A percentile compares a stretch with the other conserved stretches of the same genome.
Conservation (phyloP, 1,284 basidiomycete genomes). For the Puccinia novopanici region DNA sequence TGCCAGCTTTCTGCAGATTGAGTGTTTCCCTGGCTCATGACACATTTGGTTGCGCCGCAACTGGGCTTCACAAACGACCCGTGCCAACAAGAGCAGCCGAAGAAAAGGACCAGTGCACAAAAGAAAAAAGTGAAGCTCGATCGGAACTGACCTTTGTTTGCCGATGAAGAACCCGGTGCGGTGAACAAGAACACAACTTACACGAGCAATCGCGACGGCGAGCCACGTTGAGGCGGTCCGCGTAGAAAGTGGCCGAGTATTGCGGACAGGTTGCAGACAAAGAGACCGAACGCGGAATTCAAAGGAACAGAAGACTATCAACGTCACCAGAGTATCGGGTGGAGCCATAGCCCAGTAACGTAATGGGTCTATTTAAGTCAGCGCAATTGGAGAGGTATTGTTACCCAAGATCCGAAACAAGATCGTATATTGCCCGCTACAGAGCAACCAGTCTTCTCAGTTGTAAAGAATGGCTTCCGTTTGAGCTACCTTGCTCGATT, state of each 20-base stretch:
- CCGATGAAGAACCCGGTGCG: neutral
- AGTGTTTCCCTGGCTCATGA: neutral
- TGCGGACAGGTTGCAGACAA: too few relatives aligned
- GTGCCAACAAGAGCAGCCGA: too few relatives aligned
- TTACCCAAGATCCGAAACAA: conserved; percentile 10
- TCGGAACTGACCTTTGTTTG: neutral
- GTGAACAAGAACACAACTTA: neutral
- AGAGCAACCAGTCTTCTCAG: conserved; percentile 8
- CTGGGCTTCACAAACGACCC: neutral
- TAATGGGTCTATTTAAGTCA: neutral
- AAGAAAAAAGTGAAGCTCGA: neutral
- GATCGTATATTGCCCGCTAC: neutral
- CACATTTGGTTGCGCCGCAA: neutral
- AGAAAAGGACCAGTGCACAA: neutral
- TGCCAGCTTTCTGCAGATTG: too few relatives aligned
- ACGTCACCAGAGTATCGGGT: neutral
- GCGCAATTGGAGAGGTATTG: neutral
- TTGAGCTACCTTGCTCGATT: conserved; percentile 16
- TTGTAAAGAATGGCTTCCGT: conserved; percentile 9
- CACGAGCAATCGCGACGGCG: too few relatives aligned
- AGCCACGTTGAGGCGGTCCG: neutral
- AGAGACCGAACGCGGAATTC: too few relatives aligned
- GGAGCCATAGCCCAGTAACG: neutral
- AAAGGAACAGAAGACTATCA: too few relatives aligned
- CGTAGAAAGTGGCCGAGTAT: too few relatives aligned